Evolutionary conservation across 2,329 filamentous ascomycete species (phyloP).

Genomic region (Epichloe elymi): DNA sequence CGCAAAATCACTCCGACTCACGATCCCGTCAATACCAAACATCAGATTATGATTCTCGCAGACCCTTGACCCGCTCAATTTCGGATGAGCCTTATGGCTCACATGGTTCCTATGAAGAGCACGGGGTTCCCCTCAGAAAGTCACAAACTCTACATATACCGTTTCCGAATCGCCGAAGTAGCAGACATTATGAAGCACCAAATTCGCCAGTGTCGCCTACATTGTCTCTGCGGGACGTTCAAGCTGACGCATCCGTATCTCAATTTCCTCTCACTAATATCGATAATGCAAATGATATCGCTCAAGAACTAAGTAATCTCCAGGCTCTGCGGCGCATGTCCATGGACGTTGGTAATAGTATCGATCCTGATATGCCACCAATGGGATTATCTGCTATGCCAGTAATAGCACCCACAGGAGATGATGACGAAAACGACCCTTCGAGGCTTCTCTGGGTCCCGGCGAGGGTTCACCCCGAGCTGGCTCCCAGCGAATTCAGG

Average conservation of each 20-base stretch:
- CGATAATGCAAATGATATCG: conserved; percentile 76
- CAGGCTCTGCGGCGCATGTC: conserved; percentile 86
- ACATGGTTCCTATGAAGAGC: conserved; percentile 18
- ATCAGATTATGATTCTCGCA: conserved; percentile 23
- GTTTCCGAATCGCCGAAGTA: conserved; percentile 27
- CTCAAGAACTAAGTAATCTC: conserved; percentile 83
- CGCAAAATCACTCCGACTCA: background rate
- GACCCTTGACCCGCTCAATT: conserved; percentile 29
- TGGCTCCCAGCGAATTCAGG: conserved; percentile 93
- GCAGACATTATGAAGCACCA: conserved; percentile 27
- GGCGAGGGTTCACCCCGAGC: conserved; percentile 81
- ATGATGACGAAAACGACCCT: conserved; percentile 75
- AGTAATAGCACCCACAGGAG: conserved; percentile 55
- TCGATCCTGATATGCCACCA: conserved; percentile 63
- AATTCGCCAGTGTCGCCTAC: conserved; percentile 38
- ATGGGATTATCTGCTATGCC: conserved; percentile 56
- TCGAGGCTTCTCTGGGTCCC: conserved; percentile 92
- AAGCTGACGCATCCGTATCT: conserved; percentile 44
- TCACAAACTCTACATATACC: conserved; percentile 28
- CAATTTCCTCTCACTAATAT: conserved; percentile 82
- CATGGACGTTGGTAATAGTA: conserved; percentile 73
- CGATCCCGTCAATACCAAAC: conserved; percentile 16
- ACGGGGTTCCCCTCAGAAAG: conserved; percentile 23
- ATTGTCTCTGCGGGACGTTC: conserved; percentile 38
- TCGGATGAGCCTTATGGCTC: conserved; percentile 28